A percentile compares a stretch with the other conserved stretches of the same genome.
phyloP scores from a whole-genome alignment of 2,329 filamentous ascomycete species.

The Pseudogymnoascus sp. region DNA sequence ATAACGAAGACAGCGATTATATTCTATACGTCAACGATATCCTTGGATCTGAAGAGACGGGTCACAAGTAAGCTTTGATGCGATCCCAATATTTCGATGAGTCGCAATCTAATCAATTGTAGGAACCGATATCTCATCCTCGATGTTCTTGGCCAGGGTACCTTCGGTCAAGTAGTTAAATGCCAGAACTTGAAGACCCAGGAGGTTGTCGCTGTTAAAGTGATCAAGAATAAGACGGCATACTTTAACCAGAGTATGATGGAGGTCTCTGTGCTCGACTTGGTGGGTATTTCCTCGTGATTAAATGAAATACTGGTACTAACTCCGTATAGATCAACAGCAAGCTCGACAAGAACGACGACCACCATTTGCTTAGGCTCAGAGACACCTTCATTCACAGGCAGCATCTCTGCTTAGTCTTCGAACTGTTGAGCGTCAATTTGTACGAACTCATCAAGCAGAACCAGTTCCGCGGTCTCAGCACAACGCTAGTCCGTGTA shows the following conservation, averaged over 20 bases:
- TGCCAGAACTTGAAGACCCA: slow-evolving; percentile 98
- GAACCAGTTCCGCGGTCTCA: slow-evolving; percentile 95
- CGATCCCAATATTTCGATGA: background rate
- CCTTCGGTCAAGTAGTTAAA: slow-evolving; percentile 97
- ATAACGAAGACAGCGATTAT: slow-evolving; percentile 98
- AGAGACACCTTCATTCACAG: slow-evolving; percentile 98
- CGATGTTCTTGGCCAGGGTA: slow-evolving; percentile 93
- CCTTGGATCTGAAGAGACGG: slow-evolving; percentile 91
- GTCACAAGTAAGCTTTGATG: slow-evolving; percentile 69
- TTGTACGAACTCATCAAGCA: slow-evolving; percentile 98
- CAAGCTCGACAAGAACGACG: slow-evolving; percentile 98
- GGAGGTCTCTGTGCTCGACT: slow-evolving; percentile 94
- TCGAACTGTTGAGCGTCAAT: slow-evolving; percentile 94
- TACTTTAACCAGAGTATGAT: slow-evolving; percentile 99
- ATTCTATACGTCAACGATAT: slow-evolving; percentile 99
- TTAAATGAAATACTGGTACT: slow-evolving; percentile 17
- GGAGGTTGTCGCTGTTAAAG: slow-evolving; percentile 97
- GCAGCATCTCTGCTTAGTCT: slow-evolving; percentile 93
- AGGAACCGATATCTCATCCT: slow-evolving; percentile 95
- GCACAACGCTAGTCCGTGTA: slow-evolving; percentile 91
- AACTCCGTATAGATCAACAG: slow-evolving; percentile 67
- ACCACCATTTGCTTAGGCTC: slow-evolving; percentile 86
- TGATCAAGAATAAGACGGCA: slow-evolving; percentile 97
- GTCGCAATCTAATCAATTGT: slow-evolving; percentile 23
- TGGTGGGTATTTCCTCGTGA: slow-evolving; percentile 49